phyloP scores from a whole-genome alignment of 345 rosid species.

The Linum trigynum region DNA sequence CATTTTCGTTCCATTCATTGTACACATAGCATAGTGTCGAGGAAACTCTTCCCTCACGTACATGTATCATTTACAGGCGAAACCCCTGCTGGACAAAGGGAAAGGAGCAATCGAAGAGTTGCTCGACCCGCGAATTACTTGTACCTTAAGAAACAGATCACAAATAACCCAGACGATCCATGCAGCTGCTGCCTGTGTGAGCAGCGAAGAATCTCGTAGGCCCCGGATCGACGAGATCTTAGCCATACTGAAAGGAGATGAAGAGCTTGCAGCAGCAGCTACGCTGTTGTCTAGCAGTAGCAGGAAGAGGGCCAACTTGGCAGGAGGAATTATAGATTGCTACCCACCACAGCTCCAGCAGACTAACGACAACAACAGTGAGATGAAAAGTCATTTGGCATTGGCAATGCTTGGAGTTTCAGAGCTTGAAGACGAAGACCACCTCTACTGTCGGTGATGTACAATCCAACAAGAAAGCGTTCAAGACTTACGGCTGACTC shows the following conservation, averaged over 20 bases:
- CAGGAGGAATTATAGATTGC: slow-evolving; percentile 53
- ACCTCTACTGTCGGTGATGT: slow-evolving; percentile 43
- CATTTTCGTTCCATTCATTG: too few species aligned
- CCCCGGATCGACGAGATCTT: slow-evolving; percentile 47
- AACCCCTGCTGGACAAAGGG: slow-evolving; percentile 61
- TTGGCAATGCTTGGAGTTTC: slow-evolving; percentile 84
- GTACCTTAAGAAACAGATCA: slow-evolving; percentile 28
- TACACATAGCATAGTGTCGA: too few species aligned
- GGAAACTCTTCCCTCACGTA: too few species aligned
- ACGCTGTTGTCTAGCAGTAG: slow-evolving; percentile 1
- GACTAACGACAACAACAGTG: slow-evolving; percentile 35
- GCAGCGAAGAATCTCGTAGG: slow-evolving; percentile 61
- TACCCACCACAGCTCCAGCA: slow-evolving; percentile 42
- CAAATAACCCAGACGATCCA: slow-evolving; percentile 51
- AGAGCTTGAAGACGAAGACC: slow-evolving; percentile 56
- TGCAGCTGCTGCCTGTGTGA: slow-evolving; percentile 70
- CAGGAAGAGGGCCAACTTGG: slow-evolving; percentile 35
- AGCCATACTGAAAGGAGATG: slow-evolving; percentile 52
- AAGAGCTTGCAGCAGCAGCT: slow-evolving; percentile 7
- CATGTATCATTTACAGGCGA: slow-evolving; percentile 42
- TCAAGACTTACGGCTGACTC: neutral
- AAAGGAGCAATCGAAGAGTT: slow-evolving; percentile 54
- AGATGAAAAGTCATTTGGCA: slow-evolving; percentile 79
- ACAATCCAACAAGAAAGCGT: too few species aligned
- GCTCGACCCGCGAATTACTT: slow-evolving; percentile 50